Percentiles rank a stretch among this genome's conserved stretches.
Conservation (phyloP, 1,284 basidiomycete species). For the Volvariella surrecta region DNA sequence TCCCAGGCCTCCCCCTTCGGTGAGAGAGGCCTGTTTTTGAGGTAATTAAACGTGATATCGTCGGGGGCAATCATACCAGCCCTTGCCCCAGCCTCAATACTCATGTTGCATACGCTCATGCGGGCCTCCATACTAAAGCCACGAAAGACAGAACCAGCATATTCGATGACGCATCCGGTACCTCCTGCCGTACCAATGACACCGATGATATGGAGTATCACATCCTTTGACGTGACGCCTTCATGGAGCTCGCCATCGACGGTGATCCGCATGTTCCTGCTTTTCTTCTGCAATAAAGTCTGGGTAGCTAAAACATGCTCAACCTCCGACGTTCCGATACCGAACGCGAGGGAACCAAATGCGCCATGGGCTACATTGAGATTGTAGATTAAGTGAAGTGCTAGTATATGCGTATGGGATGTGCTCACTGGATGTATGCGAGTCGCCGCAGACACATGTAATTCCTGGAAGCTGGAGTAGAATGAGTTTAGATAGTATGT, state of each 20-base stretch:
- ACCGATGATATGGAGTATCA: conserved; percentile 92
- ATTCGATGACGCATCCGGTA: conserved; percentile 91
- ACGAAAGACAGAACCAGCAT: conserved; percentile 87
- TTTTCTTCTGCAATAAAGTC: conserved; percentile 86
- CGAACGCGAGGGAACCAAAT: conserved; percentile 93
- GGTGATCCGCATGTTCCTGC: conserved; percentile 93
- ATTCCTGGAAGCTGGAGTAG: conserved; percentile 75
- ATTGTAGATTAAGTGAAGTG: conserved; percentile 8
- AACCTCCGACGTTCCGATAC: conserved; percentile 95
- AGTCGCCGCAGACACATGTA: conserved; percentile 94
- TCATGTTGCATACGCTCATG: conserved; percentile 99
- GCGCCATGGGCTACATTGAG: conserved; percentile 75
- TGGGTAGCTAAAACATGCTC: conserved; percentile 97
- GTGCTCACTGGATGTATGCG: conserved; percentile 86
- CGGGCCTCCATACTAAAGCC: conserved; percentile 91
- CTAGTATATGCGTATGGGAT: conserved; percentile 17
- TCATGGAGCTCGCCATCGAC: conserved; percentile 83
- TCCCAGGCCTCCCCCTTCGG: conserved; percentile 91
- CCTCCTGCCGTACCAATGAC: conserved; percentile 92
- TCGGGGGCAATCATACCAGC: conserved; percentile 96
- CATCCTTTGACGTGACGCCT: conserved; percentile 92
- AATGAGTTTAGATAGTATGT: conserved; percentile 3
- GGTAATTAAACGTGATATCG: conserved; percentile 85
- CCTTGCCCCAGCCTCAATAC: conserved; percentile 92
- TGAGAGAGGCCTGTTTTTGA: conserved; percentile 78